phyloP scores from a whole-genome alignment of 2,329 filamentous ascomycete species.

The Aureobasidium vineae region DNA sequence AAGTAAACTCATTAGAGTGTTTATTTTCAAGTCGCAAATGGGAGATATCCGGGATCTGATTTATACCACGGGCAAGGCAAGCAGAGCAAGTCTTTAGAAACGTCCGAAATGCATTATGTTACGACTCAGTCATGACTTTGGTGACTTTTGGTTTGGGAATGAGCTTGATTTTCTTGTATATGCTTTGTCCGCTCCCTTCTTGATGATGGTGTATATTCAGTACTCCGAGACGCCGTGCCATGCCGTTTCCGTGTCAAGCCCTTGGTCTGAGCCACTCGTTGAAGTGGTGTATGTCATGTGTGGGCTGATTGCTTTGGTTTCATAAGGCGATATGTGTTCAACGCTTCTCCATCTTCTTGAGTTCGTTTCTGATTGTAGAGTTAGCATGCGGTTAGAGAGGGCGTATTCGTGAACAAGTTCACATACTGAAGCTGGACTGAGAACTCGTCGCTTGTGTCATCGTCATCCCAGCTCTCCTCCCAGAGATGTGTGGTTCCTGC shows the following conservation, averaged over 20 bases:
- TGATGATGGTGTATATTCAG: conserved; percentile 10
- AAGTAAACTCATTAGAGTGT: conserved; percentile 50
- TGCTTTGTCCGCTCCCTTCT: not conserved
- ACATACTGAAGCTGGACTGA: conserved; percentile 83
- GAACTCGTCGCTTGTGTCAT: conserved; percentile 96
- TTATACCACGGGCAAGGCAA: conserved; percentile 26
- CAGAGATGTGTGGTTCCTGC: conserved; percentile 67
- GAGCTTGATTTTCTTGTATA: conserved; percentile 11
- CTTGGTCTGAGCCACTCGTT: not conserved
- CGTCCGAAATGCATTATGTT: conserved; percentile 25
- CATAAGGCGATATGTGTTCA: not conserved
- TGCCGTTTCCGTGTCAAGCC: conserved; percentile 33
- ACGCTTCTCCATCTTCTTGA: conserved; percentile 79
- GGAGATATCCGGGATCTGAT: conserved; percentile 25
- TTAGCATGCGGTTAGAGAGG: not conserved
- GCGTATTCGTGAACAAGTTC: not conserved
- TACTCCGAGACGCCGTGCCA: conserved; percentile 44
- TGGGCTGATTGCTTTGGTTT: not conserved
- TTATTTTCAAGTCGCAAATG: conserved; percentile 13
- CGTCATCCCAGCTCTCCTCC: conserved; percentile 99
- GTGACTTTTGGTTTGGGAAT: not conserved
- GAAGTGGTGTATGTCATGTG: not conserved
- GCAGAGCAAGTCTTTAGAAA: conserved; percentile 25
- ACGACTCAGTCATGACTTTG: not conserved
- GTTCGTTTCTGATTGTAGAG: conserved; percentile 65